phyloP scores from a whole-genome alignment of 371 early-diverging fungal species.

The Mucor piriformis region DNA sequence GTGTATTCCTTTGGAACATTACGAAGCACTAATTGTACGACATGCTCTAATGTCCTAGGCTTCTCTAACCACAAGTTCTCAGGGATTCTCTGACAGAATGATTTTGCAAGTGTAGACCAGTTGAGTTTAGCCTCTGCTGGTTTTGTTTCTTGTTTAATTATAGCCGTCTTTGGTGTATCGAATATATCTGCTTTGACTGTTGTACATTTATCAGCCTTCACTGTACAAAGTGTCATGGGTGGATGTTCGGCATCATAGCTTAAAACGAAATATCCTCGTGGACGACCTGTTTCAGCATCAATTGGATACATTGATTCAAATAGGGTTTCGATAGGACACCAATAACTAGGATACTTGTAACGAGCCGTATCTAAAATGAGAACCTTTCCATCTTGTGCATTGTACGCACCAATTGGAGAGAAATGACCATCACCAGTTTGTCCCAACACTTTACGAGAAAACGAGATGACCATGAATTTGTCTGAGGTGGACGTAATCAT shows the following conservation, averaged over 20 bases:
- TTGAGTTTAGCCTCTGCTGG: constrained; percentile 32
- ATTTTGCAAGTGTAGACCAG: constrained; percentile 53
- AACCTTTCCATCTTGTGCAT: constrained; percentile 65
- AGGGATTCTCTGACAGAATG: constrained; percentile 53
- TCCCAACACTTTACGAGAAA: constrained; percentile 75
- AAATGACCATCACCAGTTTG: constrained; percentile 94
- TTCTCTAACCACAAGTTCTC: constrained; percentile 57
- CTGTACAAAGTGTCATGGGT: constrained; percentile 46
- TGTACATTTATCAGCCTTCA: constrained; percentile 2
- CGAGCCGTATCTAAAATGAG: constrained; percentile 83
- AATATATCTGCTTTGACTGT: no score
- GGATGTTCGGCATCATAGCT: constrained; percentile 52
- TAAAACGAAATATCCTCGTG: constrained; percentile 87
- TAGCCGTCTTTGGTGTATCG: not conserved
- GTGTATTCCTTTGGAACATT: constrained; percentile 55
- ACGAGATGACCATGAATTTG: constrained; percentile 87
- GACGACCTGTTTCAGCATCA: constrained; percentile 78
- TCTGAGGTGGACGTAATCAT: constrained; percentile 68
- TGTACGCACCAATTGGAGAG: constrained; percentile 73
- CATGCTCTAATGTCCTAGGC: constrained; percentile 47
- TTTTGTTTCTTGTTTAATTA: no score
- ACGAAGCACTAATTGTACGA: constrained; percentile 47
- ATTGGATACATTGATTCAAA: constrained; percentile 81
- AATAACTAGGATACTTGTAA: constrained; percentile 85
- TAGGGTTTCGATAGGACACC: constrained; percentile 69